Conservation (phyloP, 164 flowering plant species). For the Aristolochia contorta region DNA sequence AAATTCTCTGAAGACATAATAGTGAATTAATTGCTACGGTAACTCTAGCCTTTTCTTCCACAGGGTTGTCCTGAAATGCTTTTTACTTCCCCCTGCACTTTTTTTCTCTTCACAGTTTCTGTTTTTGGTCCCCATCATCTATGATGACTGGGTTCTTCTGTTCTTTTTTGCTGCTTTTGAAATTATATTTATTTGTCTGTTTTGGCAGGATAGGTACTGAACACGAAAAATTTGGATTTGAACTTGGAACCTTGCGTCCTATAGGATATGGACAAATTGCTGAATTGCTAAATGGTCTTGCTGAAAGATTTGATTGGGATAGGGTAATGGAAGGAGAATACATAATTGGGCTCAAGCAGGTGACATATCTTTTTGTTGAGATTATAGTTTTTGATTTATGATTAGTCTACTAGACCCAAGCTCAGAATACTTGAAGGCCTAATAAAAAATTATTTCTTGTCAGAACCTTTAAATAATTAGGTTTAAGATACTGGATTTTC, state of each 20-base stretch:
- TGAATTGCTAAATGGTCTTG: conserved; percentile 72
- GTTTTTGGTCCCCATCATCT: neutral
- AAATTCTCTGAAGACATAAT: too few species aligned
- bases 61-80: neutral
- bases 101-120: neutral
- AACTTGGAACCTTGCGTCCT: conserved; percentile 57
- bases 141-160: neutral
- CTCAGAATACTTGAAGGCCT: too few species aligned
- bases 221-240: conserved; percentile 98
- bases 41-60: neutral
- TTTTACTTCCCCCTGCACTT: neutral
- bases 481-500: neutral
- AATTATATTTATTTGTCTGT: conserved; percentile 5
- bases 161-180: neutral
- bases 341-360: conserved; percentile 94
- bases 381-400: neutral
- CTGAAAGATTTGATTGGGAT: conserved; percentile 99
- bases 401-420: neutral
- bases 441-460: too few species aligned
- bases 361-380: conserved; percentile 13
- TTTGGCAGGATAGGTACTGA: conserved; percentile 93
- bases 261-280: conserved; percentile 86
- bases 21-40: too few species aligned
- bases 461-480: neutral
- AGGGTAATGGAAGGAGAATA: conserved; percentile 92